Evolutionary conservation across 306 rosid species (phyloP), one percentile per base, ranked within the genome.

Genomic region (Casuarina cunninghamiana): DNA sequence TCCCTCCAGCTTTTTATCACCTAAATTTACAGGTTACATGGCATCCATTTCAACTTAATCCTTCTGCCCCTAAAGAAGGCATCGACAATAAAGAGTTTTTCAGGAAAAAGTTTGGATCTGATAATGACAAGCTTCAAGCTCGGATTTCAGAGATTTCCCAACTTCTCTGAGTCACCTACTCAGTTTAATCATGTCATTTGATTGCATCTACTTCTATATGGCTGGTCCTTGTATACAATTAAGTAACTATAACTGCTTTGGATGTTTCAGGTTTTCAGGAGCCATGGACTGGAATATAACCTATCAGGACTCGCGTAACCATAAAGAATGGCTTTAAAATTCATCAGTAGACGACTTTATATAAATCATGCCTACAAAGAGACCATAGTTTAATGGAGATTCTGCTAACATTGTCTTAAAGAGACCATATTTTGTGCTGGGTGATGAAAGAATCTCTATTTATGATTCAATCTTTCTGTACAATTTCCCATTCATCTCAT

Each of bases 21-120:
- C 46, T 72, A 71, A 78, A 53, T 62, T 74, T 61, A 26, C 89
- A 95, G 98, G 79, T 92, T 73, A 88, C 71, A 55, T 95, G 97
- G 97, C 98, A 89, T 76, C 97, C 97, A 3, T 95, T 73, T 86
- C 97, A 89, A 81, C 97, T 95, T 58, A 51, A 41, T 58, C 97
- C 97, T 8, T 50, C 87, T 78, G 93, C 97, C 46, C 93, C 97
- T 38, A 92, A 92, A 85, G 96, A 90, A 88, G 97, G 97, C 10
- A 49, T 88, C 53, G 87, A 86, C 45, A 95, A 86, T 88, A 83
- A 79, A 79, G 94, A 86, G 53, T 87, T 32, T 77, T 92, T 85
- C 80, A 77, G 79, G 79, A 82, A 72, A 55, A 88, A 87, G 79
- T 91, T 92, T 75, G 97, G 96, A 77, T 74, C 93, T 58, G 92